Evolutionary conservation across 2,329 filamentous ascomycete genomes (phyloP).

Genomic region (Colletotrichum sp.): DNA sequence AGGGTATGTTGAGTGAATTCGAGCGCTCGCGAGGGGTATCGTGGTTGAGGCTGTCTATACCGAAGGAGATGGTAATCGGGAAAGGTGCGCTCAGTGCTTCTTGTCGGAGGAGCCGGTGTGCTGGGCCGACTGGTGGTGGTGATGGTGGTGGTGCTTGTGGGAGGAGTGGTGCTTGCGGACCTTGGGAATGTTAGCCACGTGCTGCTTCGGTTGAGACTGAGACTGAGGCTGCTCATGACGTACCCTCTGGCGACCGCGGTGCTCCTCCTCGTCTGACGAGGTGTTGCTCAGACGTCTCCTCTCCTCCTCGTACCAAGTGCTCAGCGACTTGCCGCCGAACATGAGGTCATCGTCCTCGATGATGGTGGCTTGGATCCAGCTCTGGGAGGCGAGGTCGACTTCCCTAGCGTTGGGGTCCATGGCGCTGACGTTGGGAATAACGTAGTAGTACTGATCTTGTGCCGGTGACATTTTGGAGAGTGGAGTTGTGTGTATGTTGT

Average conservation of each 20-base stretch:
- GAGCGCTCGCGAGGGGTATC: constrained; percentile 18
- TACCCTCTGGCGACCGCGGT: constrained; percentile 43
- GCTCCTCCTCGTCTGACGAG: constrained; percentile 43
- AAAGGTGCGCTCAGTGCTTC: constrained; percentile 12
- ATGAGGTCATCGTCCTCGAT: constrained; percentile 68
- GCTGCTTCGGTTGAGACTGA: background rate
- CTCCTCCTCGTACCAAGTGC: constrained; percentile 66
- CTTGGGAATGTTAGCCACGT: constrained; percentile 5
- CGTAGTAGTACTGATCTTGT: constrained; percentile 27
- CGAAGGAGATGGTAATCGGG: background rate
- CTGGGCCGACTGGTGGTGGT: constrained; percentile 12
- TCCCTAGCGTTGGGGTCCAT: constrained; percentile 37
- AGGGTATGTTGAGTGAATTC: constrained; percentile 16
- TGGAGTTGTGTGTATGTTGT: background rate
- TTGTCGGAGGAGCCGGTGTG: constrained; percentile 15
- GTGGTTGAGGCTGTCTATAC: constrained; percentile 15
- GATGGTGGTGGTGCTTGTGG: constrained; percentile 16
- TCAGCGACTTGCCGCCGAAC: constrained; percentile 65
- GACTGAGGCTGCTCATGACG: constrained; percentile 9
- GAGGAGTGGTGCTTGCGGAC: constrained; percentile 22
- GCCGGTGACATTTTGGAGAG: constrained; percentile 12
- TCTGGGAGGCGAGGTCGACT: constrained; percentile 36
- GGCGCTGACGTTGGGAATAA: constrained; percentile 36
- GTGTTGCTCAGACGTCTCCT: constrained; percentile 47
- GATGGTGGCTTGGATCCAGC: constrained; percentile 59